A percentile compares a stretch with the other conserved stretches of the same genome.
phyloP scores from a whole-genome alignment of 2,329 filamentous ascomycete species.

The Fusarium marasasianum region DNA sequence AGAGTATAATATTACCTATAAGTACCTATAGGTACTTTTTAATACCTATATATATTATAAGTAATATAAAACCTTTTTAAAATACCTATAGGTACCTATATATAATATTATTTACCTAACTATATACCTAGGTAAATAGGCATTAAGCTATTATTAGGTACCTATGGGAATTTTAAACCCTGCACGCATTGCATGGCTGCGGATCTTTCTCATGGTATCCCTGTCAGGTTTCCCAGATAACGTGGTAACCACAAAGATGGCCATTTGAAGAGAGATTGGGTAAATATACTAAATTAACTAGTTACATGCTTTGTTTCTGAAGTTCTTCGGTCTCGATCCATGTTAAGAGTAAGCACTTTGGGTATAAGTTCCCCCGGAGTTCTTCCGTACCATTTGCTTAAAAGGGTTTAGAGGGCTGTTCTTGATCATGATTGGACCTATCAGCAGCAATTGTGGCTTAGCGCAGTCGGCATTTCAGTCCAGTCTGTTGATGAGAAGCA shows the following conservation, averaged over 20 bases:
- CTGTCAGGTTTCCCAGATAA: not conserved
- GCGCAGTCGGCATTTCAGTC: not conserved
- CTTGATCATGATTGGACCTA: fast-evolving
- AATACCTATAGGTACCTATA: too few species aligned
- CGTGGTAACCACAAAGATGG: not conserved
- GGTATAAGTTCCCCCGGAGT: not conserved
- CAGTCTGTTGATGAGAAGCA: not conserved
- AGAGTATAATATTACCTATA: too few species aligned
- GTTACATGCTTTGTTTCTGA: not conserved
- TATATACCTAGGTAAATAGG: too few species aligned
- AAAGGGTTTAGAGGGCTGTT: fast-evolving
- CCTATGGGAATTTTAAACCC: too few species aligned
- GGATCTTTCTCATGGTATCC: not conserved
- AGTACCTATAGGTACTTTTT: too few species aligned
- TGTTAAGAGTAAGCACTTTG: not conserved
- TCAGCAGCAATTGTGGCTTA: not conserved
- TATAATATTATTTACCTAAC: too few species aligned
- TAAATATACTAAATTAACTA: too few species aligned
- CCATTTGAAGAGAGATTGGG: fast-evolving
- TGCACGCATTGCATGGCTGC: not conserved
- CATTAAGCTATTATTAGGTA: too few species aligned
- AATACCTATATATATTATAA: too few species aligned
- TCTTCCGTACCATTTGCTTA: not conserved
- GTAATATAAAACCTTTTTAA: too few species aligned
- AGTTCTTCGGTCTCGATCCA: fast-evolving